phyloP scores from a whole-genome alignment of 2,329 filamentous ascomycete genomes.

The Trichoderma polysporum region DNA sequence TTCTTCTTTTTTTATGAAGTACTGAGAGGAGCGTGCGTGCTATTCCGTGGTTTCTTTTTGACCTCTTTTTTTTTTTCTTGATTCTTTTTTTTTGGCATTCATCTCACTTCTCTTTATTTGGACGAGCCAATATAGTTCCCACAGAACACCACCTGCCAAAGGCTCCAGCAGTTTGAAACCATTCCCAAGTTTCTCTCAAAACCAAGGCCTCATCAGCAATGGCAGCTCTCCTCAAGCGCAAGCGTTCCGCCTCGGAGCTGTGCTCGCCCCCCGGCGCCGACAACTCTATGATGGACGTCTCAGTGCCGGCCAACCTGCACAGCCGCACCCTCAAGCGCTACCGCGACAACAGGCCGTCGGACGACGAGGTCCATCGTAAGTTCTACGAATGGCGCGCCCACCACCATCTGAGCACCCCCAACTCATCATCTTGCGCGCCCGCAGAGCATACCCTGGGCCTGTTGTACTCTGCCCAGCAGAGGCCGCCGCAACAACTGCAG shows the following conservation, averaged over 20 bases:
- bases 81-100: neutral
- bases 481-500: too few relatives aligned
- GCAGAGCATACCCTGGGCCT: slow-evolving; percentile 58
- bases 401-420: slow-evolving; percentile 18
- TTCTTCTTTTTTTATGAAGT: neutral
- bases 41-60: neutral
- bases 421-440: slow-evolving; percentile 22
- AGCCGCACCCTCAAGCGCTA: slow-evolving; percentile 62
- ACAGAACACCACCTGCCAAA: neutral
- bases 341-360: slow-evolving; percentile 58
- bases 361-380: slow-evolving; percentile 56
- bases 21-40: neutral
- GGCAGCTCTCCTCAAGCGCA: slow-evolving; percentile 60
- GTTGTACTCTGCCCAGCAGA: slow-evolving; percentile 56
- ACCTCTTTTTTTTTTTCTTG: neutral
- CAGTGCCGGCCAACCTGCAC: slow-evolving; percentile 44
- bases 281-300: slow-evolving; percentile 36
- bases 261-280: slow-evolving; percentile 43
- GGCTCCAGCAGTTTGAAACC: too few relatives aligned
- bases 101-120: neutral
- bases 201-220: neutral
- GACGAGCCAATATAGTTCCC: neutral
- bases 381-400: slow-evolving; percentile 27
- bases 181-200: neutral
- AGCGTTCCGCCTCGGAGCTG: slow-evolving; percentile 60